These are phyloP conservation scores for Vaccinium darrowii DNA, from an alignment of 148 eudicot genomes.

Conservation along the genomic window DNA sequence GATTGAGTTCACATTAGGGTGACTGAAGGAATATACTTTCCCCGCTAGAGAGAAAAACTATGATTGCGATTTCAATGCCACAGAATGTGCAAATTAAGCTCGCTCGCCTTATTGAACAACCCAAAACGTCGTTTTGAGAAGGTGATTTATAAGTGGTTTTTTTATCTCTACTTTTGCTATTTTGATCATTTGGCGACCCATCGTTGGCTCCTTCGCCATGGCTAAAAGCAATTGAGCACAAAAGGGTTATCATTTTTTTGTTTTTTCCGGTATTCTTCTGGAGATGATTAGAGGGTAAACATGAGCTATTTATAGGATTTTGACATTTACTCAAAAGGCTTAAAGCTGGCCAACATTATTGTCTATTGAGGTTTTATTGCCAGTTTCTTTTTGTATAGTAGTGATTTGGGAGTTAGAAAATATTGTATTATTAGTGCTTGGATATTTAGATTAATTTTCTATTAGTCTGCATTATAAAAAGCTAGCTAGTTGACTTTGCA, in stretches of 20 bases:
- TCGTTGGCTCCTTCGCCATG: conserved; percentile 51
- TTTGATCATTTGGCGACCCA: conserved; percentile 61
- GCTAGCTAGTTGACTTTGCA: conserved; percentile 8
- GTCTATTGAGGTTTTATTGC: not conserved
- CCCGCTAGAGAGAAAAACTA: conserved; percentile 52
- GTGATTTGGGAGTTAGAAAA: conserved; percentile 44
- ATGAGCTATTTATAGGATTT: conserved; percentile 23
- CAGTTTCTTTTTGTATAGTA: conserved; percentile 15
- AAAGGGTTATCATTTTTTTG: not conserved
- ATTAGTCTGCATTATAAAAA: conserved; percentile 10
- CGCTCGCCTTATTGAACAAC: conserved; percentile 60
- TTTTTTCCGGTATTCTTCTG: not conserved
- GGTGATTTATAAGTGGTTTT: conserved; percentile 55
- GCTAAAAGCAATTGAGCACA: not conserved
- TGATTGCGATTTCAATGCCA: conserved; percentile 42
- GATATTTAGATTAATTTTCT: conserved; percentile 28
- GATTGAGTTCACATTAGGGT: conserved; percentile 42
- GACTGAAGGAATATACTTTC: conserved; percentile 52
- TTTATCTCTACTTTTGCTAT: conserved; percentile 51
- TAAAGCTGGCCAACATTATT: conserved; percentile 12
- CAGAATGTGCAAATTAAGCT: conserved; percentile 45
- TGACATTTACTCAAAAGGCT: not conserved
- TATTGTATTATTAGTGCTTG: conserved; percentile 32
- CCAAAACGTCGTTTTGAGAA: conserved; percentile 61
- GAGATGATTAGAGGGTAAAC: not conserved